Evolutionary conservation across 2,329 filamentous ascomycete species (phyloP), one percentile per base, ranked within the genome.

Genomic region (Daldinia eschscholtzii): DNA sequence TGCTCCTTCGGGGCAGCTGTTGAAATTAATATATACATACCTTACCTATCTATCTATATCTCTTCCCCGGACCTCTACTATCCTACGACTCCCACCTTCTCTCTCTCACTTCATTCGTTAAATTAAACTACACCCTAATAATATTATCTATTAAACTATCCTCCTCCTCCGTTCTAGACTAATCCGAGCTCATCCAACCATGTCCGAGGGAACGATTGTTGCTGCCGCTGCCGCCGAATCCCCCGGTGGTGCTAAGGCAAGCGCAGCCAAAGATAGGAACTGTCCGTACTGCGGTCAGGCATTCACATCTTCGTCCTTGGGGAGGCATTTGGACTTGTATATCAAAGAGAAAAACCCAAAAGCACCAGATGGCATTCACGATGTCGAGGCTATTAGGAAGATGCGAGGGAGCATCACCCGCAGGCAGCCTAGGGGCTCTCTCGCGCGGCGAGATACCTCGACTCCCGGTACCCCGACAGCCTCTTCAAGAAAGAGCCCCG

Each of bases 331-430:
- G 73, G 95, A 98, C 79, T 88, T 97, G 42, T 98, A 97, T 80
- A 94, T 98, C 76, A 94, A 94, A 77, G 91, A 94, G 66, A 97
- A 94, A 83, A 98, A 98, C 79, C 93, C 95, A 1, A 96, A 94
- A 80, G 87, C 91, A 1, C 83, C 92, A 6, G 95, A 98, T 81
- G 94, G 94, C 57, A 83, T 97, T 52, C 95, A 98, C 81, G 87
- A 97, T 82, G 93, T 98, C 65, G 93, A 95, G 6, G 93, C 93
- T 80, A 98, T 98, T 76, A 88, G 88, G 73, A 93, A 92, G 80
- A 83, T 97, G 76, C 89, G 95, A 60, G 93, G 93, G 50, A 88
- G 89, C 68, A 97, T 98, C 79, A 98, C 95, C 28, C 87, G 95
- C 71, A 87, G 95, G 67, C 93, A 97, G 78, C 90, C 93, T 1